Evolutionary conservation across 2,329 filamentous ascomycete species (phyloP).

Genomic region (Aspergillus sp.): DNA sequence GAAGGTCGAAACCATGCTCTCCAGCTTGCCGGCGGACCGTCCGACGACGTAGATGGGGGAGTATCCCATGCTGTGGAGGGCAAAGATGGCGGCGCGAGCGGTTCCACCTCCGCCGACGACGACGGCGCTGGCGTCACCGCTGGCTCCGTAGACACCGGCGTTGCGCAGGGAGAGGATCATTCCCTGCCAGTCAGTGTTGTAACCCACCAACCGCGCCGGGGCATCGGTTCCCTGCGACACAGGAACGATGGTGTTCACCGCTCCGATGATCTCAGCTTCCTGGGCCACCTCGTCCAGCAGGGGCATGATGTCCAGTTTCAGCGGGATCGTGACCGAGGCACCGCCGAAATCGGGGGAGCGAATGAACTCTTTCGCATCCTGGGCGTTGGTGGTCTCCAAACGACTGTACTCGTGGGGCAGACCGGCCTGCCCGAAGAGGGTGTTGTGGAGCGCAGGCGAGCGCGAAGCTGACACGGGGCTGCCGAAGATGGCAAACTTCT

Average conservation of each 20-base stretch:
- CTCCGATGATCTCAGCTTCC: conserved; percentile 79
- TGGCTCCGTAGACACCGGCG: conserved; percentile 58
- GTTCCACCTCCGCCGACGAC: conserved; percentile 92
- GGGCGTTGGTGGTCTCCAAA: conserved; percentile 69
- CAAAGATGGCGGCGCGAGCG: conserved; percentile 85
- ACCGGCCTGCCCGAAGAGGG: conserved; percentile 72
- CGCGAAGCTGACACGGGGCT: conserved; percentile 78
- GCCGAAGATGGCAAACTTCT: conserved; percentile 84
- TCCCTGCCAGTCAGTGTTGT: conserved; percentile 95
- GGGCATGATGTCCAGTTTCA: conserved; percentile 85
- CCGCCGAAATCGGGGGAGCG: conserved; percentile 77
- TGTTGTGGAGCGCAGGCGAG: conserved; percentile 87
- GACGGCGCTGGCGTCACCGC: conserved; percentile 58
- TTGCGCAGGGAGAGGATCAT: conserved; percentile 78
- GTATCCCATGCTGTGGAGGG: conserved; percentile 79
- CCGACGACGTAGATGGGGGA: conserved; percentile 84
- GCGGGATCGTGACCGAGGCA: conserved; percentile 90
- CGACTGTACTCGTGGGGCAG: conserved; percentile 80
- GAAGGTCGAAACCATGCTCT: conserved; percentile 69
- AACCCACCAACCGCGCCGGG: conserved; percentile 64
- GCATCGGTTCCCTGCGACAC: conserved; percentile 45
- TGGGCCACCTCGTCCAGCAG: conserved; percentile 77
- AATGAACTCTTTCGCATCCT: conserved; percentile 65
- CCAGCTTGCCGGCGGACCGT: conserved; percentile 68
- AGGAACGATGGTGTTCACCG: conserved; percentile 89